Conservation (phyloP, 129 eudicot genomes). For the Pseudognaphalium luteoalbum region DNA sequence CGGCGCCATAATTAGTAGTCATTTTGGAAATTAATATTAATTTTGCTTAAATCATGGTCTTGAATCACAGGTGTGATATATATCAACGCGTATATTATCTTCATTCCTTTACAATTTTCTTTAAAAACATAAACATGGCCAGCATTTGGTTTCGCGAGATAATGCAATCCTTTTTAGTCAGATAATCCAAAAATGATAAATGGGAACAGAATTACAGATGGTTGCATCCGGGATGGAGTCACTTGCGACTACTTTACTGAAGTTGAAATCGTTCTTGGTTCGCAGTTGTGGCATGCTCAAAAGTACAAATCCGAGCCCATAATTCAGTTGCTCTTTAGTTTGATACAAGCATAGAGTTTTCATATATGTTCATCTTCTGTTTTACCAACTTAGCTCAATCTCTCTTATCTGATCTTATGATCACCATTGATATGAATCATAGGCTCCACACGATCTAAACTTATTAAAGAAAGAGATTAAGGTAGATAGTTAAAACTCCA, state of each 20-base stretch:
- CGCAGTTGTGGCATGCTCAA: slow-evolving; percentile 19
- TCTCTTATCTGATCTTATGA: too few species aligned
- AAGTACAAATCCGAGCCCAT: neutral
- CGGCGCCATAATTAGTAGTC: too few species aligned
- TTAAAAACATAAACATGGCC: neutral
- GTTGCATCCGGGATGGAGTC: slow-evolving; percentile 16
- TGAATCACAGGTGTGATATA: neutral
- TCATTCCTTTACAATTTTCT: neutral
- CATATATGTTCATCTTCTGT: too few species aligned
- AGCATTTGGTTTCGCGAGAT: neutral
- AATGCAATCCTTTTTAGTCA: neutral
- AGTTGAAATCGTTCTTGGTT: slow-evolving; percentile 3
- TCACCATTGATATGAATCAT: too few species aligned
- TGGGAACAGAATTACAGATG: slow-evolving; percentile 1
- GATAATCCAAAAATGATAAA: slow-evolving; percentile 3
- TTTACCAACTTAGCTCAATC: too few species aligned
- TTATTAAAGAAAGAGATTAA: too few species aligned
- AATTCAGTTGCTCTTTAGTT: too few species aligned
- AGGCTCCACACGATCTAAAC: too few species aligned
- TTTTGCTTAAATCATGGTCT: too few species aligned
- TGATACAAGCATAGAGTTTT: too few species aligned
- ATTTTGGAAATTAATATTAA: too few species aligned
- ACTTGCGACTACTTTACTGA: slow-evolving; percentile 9
- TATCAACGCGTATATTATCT: neutral
- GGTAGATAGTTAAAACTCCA: too few species aligned